Conservation (phyloP, 2,329 filamentous ascomycete species). For the Rutstroemia sydowiana region DNA sequence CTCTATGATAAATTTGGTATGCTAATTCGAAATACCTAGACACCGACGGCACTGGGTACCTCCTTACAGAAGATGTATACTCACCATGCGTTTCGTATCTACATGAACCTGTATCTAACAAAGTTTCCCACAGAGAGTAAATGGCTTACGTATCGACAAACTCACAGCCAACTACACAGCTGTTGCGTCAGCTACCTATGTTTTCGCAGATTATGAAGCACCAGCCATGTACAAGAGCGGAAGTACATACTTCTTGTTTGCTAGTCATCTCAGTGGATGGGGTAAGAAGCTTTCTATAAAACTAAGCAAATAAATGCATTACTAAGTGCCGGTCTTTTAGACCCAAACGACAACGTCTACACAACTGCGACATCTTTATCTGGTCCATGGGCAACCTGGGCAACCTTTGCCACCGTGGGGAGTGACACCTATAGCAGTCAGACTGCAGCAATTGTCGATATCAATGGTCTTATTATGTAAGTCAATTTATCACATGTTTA, state of each 20-base stretch:
- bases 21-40: too few relatives aligned
- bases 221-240: constrained; percentile 56
- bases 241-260: constrained; percentile 59
- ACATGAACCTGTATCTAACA: too few relatives aligned
- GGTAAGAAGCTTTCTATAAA: constrained; percentile 11
- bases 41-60: constrained; percentile 51
- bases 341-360: constrained; percentile 57
- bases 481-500: not conserved
- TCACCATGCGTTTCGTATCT: too few relatives aligned
- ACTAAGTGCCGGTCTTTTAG: too few relatives aligned
- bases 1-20: too few relatives aligned
- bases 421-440: constrained; percentile 53
- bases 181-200: constrained; percentile 41
- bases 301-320: too few relatives aligned
- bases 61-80: constrained; percentile 53
- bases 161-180: constrained; percentile 50
- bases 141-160: constrained; percentile 50
- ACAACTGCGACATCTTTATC: constrained; percentile 48
- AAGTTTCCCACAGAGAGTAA: constrained; percentile 44
- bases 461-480: constrained; percentile 31
- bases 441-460: constrained; percentile 49
- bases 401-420: constrained; percentile 48
- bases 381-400: constrained; percentile 56
- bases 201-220: constrained; percentile 48
- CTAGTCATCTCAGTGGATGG: constrained; percentile 44